phyloP scores from a whole-genome alignment of 208 protist species.

The Trypanosoma conorhini region DNA sequence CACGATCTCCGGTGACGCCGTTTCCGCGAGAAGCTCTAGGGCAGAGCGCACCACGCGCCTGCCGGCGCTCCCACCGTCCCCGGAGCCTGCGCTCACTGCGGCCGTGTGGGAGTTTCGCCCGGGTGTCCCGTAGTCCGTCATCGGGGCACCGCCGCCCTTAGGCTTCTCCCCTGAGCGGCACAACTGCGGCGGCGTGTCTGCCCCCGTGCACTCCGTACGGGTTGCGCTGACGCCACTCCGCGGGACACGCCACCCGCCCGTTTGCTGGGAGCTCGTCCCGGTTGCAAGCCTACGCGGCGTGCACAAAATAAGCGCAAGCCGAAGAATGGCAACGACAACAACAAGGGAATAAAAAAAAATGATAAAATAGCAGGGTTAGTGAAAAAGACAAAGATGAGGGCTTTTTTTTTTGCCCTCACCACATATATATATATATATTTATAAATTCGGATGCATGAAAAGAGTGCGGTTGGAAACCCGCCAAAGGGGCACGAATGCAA shows the following conservation, averaged over 20 bases:
- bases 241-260: background rate
- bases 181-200: background rate
- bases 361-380: no score
- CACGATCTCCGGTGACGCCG: constrained; percentile 50
- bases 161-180: background rate
- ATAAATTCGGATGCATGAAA: background rate
- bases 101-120: constrained; percentile 1
- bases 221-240: background rate
- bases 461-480: background rate
- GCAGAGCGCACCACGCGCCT: constrained; percentile 74
- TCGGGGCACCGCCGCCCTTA: background rate
- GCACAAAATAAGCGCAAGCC: background rate
- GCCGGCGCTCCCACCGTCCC: constrained; percentile 31
- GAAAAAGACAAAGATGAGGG: no score
- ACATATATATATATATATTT: background rate
- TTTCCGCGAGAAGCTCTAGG: constrained; percentile 63
- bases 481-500: background rate
- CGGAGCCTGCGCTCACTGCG: background rate
- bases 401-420: no score
- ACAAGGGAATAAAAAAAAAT: constrained; percentile 2
- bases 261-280: background rate
- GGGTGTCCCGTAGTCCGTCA: constrained; percentile 28
- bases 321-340: no score
- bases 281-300: background rate
- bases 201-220: background rate